Base-by-base conservation (phyloP, 495 filamentous ascomycete species). In the Jackrogersella minutella region DNA sequence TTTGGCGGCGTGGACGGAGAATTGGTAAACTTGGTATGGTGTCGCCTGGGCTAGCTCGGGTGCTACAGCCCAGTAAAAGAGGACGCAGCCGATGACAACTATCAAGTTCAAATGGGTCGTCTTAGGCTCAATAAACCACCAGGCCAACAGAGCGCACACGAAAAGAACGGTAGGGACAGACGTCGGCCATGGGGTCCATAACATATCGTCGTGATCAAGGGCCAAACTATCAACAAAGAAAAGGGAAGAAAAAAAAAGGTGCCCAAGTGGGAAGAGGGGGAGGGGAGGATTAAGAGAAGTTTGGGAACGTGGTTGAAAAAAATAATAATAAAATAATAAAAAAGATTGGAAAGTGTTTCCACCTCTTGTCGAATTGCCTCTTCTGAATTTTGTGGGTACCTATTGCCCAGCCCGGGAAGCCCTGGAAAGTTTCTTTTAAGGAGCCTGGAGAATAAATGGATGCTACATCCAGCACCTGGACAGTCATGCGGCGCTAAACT, bases 131-230 rank as follows among this genome's bases (percentile, higher is more conserved):
- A 79, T 77, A 62, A 80, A 78, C 77, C 79, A 80, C 79, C 79
- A 81, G 64, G 75, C 75, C 62, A 85, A 68, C 55, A 78, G 74
- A 67, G 83, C 78, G 69, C 80, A 76, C 63, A 82, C 54, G 73
- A 85, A 75, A 59, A 85, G 76, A 65, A 85, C 63, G 52, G 79
- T 80, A 68, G 79, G 78, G 62, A 79, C 76, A 73, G 77, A 78
- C 74, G 78, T 77, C 58, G 79, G 74, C 78, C 77, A 78, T 77
- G 76, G 77, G 75, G 75, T 77, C 78, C 79, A 83, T 82, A 77
- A 81, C 78, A 79, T 81, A 77, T 74, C 79, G 80, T 70, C 79
- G 69, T 68, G 76, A 65, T 77, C 69, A 64, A 49, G 63, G 63
- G 66, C 66, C 66, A 64, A 52, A 63, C 44, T 68, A 40, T 56